phyloP scores from a whole-genome alignment of 208 protist species.

The Leishmania martiniquensis region DNA sequence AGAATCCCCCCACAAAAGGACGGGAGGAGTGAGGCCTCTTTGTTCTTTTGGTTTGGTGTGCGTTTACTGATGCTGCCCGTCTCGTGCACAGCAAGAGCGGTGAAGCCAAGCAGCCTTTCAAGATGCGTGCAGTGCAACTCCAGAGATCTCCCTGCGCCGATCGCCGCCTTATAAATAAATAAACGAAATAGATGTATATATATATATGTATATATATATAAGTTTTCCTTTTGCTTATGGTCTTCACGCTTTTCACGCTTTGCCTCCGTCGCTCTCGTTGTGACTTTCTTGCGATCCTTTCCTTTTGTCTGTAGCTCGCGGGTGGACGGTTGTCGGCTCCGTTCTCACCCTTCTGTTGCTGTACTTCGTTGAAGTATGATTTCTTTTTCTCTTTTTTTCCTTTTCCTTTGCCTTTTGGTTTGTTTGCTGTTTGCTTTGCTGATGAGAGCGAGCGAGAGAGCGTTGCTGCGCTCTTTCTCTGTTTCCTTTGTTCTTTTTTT shows the following conservation, averaged over 20 bases:
- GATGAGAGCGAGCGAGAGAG: too few species aligned
- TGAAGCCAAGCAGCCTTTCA: neutral
- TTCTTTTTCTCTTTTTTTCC: neutral
- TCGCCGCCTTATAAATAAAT: too few species aligned
- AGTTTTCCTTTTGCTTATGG: neutral
- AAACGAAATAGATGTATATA: too few species aligned
- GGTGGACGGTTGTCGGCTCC: too few species aligned
- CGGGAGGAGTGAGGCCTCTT: neutral
- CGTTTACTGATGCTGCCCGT: neutral
- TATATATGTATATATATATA: neutral
- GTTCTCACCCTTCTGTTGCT: neutral
- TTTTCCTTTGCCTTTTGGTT: neutral
- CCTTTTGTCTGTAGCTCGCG: too few species aligned
- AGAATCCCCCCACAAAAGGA: neutral
- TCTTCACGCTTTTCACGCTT: too few species aligned
- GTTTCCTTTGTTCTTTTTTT: too few species aligned
- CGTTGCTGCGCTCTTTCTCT: too few species aligned
- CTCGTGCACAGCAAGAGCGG: neutral
- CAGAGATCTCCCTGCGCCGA: neutral
- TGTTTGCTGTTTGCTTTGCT: neutral
- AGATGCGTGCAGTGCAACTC: neutral
- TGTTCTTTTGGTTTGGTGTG: neutral
- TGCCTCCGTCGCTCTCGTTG: too few species aligned
- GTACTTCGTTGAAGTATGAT: neutral
- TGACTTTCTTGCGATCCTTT: too few species aligned